Evolutionary conservation across 352 stramenopile genomes (phyloP), one percentile per base, ranked within the genome.

Genomic region (Globisporangium apiculatum): DNA sequence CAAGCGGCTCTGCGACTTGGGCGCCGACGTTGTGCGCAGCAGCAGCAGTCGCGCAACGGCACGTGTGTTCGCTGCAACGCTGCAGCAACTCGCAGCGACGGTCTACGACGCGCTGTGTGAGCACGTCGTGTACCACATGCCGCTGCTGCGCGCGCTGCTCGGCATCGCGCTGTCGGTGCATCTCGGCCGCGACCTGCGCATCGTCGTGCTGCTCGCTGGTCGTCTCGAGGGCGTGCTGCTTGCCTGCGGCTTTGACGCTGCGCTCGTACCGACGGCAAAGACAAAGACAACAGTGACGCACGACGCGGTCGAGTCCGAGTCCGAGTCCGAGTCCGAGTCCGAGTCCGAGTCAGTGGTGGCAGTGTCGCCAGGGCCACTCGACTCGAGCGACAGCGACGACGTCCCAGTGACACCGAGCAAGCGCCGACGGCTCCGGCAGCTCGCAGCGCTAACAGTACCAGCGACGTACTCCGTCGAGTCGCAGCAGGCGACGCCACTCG

Each of bases 81-180:
- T 48, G 18, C 43, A 35, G 45, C 24, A n/a, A 4, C 17, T 75
- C 12, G 79, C 65, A 37, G 61, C 50, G 1, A 18, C 68, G 24
- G 72, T 65, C 4, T 86, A 87, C 48, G 64, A 65, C 35, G 60
- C 86, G 11, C 41, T 91, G 51, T 87, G 79, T 46, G 76, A 88
- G 7, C 80, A 91, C 55, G 74, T 82, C 7, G 75, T 91, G 12
- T 79, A 83, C 57, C 79, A 87, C 37, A 53, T 64, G 12, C 73
- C 69, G 14, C 66, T 91, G 9, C 66, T 91, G 53, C 77, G 74
- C 49, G 58, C 70, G 18, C 61, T 89, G 6, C 55, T 86, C 24
- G 66, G 49, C 41, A 69, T 85, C 37, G 73, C 66, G 43, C 53
- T 85, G 5, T 64, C 73, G n/a, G 55, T 46, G 36, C 52, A 73